Conservation (phyloP, 2,329 filamentous ascomycete genomes). For the Colletotrichum falcatum region DNA sequence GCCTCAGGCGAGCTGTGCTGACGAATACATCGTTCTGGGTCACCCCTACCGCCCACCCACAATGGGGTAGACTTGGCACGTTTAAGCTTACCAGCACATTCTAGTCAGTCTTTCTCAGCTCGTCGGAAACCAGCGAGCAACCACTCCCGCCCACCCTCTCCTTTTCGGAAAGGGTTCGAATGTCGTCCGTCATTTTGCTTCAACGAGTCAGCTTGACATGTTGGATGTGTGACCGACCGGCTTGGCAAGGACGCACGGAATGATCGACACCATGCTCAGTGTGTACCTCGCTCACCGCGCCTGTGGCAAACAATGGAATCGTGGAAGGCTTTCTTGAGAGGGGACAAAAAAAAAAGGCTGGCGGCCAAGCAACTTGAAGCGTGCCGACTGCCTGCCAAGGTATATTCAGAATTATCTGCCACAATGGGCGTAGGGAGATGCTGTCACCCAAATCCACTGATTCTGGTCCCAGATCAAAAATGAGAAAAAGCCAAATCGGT, state of each 20-base stretch:
- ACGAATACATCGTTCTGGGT: background rate
- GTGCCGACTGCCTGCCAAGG: slow-evolving; percentile 11
- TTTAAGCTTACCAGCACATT: slow-evolving; percentile 38
- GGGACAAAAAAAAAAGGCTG: slow-evolving; percentile 10
- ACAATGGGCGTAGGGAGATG: slow-evolving; percentile 18
- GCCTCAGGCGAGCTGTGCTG: slow-evolving; percentile 19
- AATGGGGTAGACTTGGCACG: slow-evolving; percentile 17
- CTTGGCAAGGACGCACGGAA: slow-evolving; percentile 5
- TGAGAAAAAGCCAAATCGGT: slow-evolving; percentile 10
- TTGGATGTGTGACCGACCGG: slow-evolving; percentile 21
- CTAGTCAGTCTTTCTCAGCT: background rate
- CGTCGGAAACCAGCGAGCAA: slow-evolving; percentile 26
- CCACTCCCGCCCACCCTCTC: slow-evolving; percentile 4
- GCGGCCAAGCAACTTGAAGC: background rate
- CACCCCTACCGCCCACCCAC: slow-evolving; percentile 14
- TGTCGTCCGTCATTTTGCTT: background rate
- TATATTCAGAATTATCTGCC: slow-evolving; percentile 40
- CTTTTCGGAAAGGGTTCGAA: background rate
- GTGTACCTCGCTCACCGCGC: background rate
- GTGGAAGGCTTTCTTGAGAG: background rate
- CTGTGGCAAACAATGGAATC: background rate
- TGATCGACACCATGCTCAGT: background rate
- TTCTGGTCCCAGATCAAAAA: slow-evolving; percentile 24
- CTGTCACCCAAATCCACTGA: slow-evolving; percentile 25
- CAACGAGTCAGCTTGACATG: slow-evolving; percentile 12